phyloP scores from a whole-genome alignment of 2,329 filamentous ascomycete genomes.

The Peltaster fructicola region DNA sequence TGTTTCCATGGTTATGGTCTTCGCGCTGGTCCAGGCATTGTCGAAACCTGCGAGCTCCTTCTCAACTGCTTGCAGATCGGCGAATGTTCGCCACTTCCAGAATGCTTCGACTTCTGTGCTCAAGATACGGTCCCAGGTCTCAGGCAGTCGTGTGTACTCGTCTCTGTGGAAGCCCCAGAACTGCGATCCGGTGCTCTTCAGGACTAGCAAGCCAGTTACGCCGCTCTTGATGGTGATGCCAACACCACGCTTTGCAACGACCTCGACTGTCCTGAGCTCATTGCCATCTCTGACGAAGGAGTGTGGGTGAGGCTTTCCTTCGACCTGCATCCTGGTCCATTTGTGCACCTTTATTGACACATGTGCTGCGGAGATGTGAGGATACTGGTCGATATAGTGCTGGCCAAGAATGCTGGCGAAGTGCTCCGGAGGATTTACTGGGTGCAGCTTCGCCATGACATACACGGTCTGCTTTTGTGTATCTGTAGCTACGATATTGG shows the following conservation, averaged over 20 bases:
- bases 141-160: constrained; percentile 77
- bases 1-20: constrained; percentile 70
- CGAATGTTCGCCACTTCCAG: constrained; percentile 71
- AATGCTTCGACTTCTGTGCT: constrained; percentile 78
- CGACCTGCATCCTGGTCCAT: constrained; percentile 77
- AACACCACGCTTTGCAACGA: constrained; percentile 43
- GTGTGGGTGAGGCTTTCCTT: constrained; percentile 84
- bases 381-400: constrained; percentile 78
- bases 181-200: constrained; percentile 91
- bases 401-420: constrained; percentile 69
- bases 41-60: constrained; percentile 52
- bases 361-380: constrained; percentile 73
- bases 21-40: constrained; percentile 57
- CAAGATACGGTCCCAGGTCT: constrained; percentile 89
- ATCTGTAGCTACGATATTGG: constrained; percentile 86
- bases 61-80: constrained; percentile 48
- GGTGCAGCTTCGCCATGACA: constrained; percentile 85
- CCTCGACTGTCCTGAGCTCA: constrained; percentile 73
- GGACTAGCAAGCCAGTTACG: constrained; percentile 66
- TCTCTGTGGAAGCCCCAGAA: constrained; percentile 91
- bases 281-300: constrained; percentile 81
- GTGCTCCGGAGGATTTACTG: constrained; percentile 81
- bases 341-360: constrained; percentile 69
- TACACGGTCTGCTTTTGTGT: constrained; percentile 89
- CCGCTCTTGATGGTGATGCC: constrained; percentile 62